Evolutionary conservation across 108 stramenopile genomes (phyloP).

Genomic region (Aurantiochytrium sp.): DNA sequence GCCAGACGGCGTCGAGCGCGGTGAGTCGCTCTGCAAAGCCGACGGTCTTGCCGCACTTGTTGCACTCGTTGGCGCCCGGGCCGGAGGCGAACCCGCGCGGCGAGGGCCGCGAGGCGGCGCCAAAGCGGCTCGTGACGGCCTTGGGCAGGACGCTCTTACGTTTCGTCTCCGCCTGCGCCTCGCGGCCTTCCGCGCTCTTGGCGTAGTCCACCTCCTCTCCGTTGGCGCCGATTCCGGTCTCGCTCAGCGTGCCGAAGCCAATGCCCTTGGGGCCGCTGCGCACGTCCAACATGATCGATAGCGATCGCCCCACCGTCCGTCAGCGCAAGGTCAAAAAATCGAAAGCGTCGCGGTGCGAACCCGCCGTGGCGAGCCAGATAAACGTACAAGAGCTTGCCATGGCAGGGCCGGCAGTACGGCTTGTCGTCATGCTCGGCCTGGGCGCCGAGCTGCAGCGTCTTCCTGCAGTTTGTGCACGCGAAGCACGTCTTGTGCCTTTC

Average conservation of each 20-base stretch:
- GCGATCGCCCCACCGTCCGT: too few species aligned
- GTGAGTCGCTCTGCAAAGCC: slow-evolving; percentile 1
- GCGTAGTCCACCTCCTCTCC: neutral
- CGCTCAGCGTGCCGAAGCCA: neutral
- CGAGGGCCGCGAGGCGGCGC: too few species aligned
- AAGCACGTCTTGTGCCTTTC: slow-evolving; percentile 24
- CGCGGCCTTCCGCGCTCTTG: neutral
- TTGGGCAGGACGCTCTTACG: neutral
- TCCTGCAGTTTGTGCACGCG: slow-evolving; percentile 21
- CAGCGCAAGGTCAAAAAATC: too few species aligned
- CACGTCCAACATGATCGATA: too few species aligned
- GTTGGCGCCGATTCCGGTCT: neutral
- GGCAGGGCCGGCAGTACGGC: neutral
- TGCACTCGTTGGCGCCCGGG: neutral
- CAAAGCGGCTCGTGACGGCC: too few species aligned
- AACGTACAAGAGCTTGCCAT: slow-evolving; percentile 20
- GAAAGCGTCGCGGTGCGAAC: too few species aligned
- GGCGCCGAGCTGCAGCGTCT: neutral
- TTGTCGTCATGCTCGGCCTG: slow-evolving; percentile 11
- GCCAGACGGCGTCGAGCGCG: neutral
- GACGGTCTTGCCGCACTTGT: slow-evolving; percentile 18
- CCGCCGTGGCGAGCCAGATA: neutral
- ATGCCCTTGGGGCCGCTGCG: neutral
- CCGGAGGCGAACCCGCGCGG: too few species aligned
- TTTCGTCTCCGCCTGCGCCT: neutral